Conservation (phyloP, 2,329 filamentous ascomycete genomes). For the Amylocarpus encephaloides region DNA sequence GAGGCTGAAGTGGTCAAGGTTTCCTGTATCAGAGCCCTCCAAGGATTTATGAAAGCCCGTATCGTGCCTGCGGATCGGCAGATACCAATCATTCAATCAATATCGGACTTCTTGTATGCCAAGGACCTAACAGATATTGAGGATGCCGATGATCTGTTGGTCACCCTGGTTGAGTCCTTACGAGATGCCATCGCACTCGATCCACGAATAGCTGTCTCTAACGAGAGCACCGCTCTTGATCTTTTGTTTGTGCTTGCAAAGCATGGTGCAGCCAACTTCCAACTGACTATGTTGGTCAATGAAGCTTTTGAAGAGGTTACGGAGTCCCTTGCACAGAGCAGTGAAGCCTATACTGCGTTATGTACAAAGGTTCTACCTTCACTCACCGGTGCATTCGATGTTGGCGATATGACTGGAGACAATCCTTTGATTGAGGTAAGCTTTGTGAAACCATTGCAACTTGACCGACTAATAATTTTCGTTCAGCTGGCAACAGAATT, state of each 20-base stretch:
- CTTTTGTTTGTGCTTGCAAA: conserved; percentile 84
- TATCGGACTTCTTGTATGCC: conserved; percentile 66
- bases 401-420: conserved; percentile 78
- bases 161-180: conserved; percentile 81
- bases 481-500: conserved; percentile 71
- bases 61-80: conserved; percentile 52
- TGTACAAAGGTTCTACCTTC: conserved; percentile 84
- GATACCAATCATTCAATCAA: conserved; percentile 49
- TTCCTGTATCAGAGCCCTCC: conserved; percentile 80
- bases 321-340: conserved; percentile 56
- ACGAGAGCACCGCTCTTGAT: conserved; percentile 68
- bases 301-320: conserved; percentile 91
- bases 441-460: conserved; percentile 8
- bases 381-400: conserved; percentile 81
- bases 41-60: conserved; percentile 53
- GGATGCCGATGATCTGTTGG: conserved; percentile 86
- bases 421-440: conserved; percentile 70
- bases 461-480: conserved; percentile 20
- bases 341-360: conserved; percentile 66
- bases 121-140: conserved; percentile 79
- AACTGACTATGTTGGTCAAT: conserved; percentile 78
- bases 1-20: conserved; percentile 85
- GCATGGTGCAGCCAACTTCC: conserved; percentile 83
- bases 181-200: conserved; percentile 78
- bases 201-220: conserved; percentile 64